Evolutionary conservation across 257 asterid species (phyloP).

Genomic region (Przewalskia tangutica): DNA sequence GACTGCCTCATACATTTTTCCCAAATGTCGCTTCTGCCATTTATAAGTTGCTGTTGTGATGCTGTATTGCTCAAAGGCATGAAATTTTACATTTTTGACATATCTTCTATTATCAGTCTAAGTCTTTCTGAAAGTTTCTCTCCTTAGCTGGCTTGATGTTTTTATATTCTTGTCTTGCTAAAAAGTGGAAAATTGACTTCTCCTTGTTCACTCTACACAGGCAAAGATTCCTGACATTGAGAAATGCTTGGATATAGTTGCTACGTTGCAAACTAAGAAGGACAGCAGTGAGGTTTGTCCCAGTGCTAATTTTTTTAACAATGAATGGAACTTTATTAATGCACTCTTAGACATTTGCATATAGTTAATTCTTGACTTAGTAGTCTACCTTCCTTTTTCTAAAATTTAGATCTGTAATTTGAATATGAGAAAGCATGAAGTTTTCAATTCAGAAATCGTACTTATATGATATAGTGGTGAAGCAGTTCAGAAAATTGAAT

Average conservation of each 20-base stretch:
- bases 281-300: slow-evolving; percentile 76
- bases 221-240: slow-evolving; percentile 95
- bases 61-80: background rate
- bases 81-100: background rate
- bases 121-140: background rate
- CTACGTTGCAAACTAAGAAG: slow-evolving; percentile 70
- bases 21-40: background rate
- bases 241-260: slow-evolving; percentile 77
- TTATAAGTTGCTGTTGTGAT: background rate
- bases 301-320: slow-evolving; percentile 1
- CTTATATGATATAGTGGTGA: background rate
- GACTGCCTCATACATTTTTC: background rate
- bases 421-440: background rate
- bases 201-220: slow-evolving; percentile 22
- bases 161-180: background rate
- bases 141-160: background rate
- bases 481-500: background rate
- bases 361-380: background rate
- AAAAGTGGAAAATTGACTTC: background rate
- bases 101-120: background rate
- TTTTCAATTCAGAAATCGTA: background rate
- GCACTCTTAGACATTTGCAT: background rate
- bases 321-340: background rate
- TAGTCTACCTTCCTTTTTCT: background rate
- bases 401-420: background rate